Evolutionary conservation across 805 yeast genomes (phyloP).

Genomic region (Pichia gijzeniarum): DNA sequence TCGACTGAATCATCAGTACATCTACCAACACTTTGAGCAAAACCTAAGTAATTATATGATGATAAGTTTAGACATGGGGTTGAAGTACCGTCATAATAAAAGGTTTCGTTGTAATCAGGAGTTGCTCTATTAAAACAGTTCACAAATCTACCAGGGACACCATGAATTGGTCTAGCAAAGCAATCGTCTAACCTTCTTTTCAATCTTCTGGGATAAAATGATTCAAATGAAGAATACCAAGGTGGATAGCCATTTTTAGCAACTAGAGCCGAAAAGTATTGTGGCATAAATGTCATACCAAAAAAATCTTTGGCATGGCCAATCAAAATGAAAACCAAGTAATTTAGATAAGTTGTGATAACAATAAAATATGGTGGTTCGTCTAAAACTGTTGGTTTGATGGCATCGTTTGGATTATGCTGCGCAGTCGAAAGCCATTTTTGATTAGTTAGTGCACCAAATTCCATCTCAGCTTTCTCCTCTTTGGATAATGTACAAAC

Average conservation of each 20-base stretch:
- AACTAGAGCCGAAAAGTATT: constrained; percentile 55
- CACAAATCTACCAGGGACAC: constrained; percentile 93
- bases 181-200: constrained; percentile 90
- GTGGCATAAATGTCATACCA: constrained; percentile 67
- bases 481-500: constrained; percentile 22
- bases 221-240: constrained; percentile 88
- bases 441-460: constrained; percentile 60
- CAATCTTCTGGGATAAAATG: constrained; percentile 87
- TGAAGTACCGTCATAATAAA: constrained; percentile 69
- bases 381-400: constrained; percentile 60
- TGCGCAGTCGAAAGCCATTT: constrained; percentile 58
- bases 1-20: constrained; percentile 78
- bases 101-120: constrained; percentile 56
- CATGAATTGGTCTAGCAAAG: constrained; percentile 92
- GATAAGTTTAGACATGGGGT: constrained; percentile 78
- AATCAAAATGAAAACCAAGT: constrained; percentile 72
- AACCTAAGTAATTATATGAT: constrained; percentile 91
- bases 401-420: constrained; percentile 50
- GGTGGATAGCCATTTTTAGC: constrained; percentile 92
- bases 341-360: constrained; percentile 78
- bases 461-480: constrained; percentile 56
- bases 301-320: constrained; percentile 90
- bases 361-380: constrained; percentile 82
- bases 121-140: constrained; percentile 73
- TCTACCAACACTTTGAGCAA: constrained; percentile 89